Evolutionary conservation across 768 basidiomycete genomes (phyloP).

Genomic region (Xerocomus brunneocitrinus): DNA sequence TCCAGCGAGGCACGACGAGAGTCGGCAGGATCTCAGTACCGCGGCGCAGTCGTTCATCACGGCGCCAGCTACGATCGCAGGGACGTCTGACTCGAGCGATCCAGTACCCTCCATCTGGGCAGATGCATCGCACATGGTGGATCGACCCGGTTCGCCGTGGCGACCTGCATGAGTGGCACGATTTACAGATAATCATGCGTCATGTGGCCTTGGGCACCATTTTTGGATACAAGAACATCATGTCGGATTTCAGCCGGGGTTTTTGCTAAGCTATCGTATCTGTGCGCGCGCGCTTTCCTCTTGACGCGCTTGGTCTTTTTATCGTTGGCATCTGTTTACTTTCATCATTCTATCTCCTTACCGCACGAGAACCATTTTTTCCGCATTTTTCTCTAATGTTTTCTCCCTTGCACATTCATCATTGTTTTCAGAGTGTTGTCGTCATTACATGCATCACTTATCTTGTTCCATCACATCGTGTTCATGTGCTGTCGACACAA

Average conservation of each 20-base stretch:
- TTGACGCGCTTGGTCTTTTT: not conserved
- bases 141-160: constrained; percentile 37
- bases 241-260: not conserved
- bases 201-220: not conserved
- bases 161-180: constrained; percentile 32
- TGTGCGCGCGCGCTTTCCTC: not conserved
- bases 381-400: not conserved
- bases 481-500: not conserved
- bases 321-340: not conserved
- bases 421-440: not conserved
- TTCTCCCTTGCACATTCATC: not conserved
- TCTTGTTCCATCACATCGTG: not conserved
- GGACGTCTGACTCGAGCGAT: constrained; percentile 50
- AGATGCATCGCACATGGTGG: constrained; percentile 40
- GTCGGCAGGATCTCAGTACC: constrained; percentile 61
- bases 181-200: not conserved
- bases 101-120: constrained; percentile 48
- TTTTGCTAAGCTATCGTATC: not conserved
- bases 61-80: constrained; percentile 54
- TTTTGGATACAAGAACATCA: not conserved
- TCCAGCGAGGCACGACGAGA: constrained; percentile 29
- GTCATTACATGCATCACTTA: not conserved
- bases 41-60: constrained; percentile 68
- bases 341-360: not conserved
- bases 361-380: not conserved